Base-by-base conservation (phyloP, 2,329 filamentous ascomycete genomes). In the Phyllosticta paracitricarpa region DNA sequence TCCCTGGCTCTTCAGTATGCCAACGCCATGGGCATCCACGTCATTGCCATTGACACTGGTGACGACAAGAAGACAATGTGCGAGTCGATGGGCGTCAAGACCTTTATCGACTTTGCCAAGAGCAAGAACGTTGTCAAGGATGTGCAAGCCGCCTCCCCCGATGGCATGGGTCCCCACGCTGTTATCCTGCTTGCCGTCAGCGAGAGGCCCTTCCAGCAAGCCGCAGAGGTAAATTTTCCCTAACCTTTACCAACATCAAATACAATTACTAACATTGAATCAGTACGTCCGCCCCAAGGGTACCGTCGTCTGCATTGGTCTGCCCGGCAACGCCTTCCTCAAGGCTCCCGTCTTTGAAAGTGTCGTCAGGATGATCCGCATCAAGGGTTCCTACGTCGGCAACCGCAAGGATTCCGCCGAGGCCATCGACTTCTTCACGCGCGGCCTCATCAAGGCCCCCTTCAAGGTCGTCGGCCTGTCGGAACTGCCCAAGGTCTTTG, bases 151-250 rank as follows among this genome's bases (percentile, higher is more conserved):
- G 86, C 87, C 28, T 95, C 90, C 1, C 77, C 84, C 28, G 91
- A 93, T 68, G 89, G 89, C 22, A 82, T 90, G 17, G 93, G 93
- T 58, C 91, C 92, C 4, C 89, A 96, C 69, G 92, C 91, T 51
- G 91, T 93, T 64, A 81, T 97, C 66, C 81, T 97, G 54, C 84
- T 97, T 63, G 92, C 93, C 64, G 91, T 90, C 58, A 84, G 81
- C 68, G 92, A 97, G 82, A 90, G 88, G 80, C 93, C 93, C 59
- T 97, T 97, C 86, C 91, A 96, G 79, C 92, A 97, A 79, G 93
- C 93, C 52, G 86, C 89, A 56, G 86, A 82, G 52, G 60, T 62
- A 58, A 58, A 33, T 52, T 24, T 48, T 64, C 22, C 14, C 51
- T 48, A 24, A 24, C 10, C 4, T 19, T 52, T 40, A 52, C 3